A percentile compares a stretch with the other conserved stretches of the same genome.
Evolutionary conservation across 2,329 filamentous ascomycete species (phyloP).

Genomic region (Zarea fungicola): DNA sequence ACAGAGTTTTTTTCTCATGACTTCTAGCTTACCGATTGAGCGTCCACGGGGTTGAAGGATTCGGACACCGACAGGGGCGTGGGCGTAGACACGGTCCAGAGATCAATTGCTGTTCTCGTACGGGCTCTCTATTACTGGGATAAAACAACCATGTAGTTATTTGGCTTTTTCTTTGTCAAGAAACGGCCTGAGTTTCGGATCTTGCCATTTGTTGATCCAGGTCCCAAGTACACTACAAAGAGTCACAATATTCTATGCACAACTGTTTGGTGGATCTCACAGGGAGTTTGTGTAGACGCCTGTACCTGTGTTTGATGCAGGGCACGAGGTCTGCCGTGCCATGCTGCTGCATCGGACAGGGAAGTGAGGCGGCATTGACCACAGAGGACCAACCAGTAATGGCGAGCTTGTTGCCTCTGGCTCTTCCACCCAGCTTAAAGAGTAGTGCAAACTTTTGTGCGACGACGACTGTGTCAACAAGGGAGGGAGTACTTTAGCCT

Average conservation of each 20-base stretch:
- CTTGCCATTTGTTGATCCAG: background rate
- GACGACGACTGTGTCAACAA: conserved; percentile 7
- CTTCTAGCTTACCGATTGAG: conserved; percentile 5
- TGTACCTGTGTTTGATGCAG: conserved; percentile 2
- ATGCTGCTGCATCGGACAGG: background rate
- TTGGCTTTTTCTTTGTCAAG: too few species aligned
- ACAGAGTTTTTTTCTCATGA: background rate
- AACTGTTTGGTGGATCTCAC: conserved; percentile 9
- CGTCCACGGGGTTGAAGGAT: conserved; percentile 8
- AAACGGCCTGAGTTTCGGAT: conserved; percentile 1
- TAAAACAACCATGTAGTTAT: background rate
- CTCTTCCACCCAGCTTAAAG: background rate
- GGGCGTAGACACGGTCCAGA: background rate
- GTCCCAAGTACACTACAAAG: too few species aligned
- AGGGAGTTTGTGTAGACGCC: conserved; percentile 5
- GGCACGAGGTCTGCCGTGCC: background rate
- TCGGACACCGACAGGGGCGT: conserved; percentile 8
- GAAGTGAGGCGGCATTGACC: conserved; percentile 3
- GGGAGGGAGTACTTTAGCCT: conserved; percentile 7
- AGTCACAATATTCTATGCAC: conserved; percentile 11
- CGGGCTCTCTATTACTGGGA: conserved; percentile 5
- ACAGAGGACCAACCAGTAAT: background rate
- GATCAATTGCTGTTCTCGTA: background rate
- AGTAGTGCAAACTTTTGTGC: conserved; percentile 3
- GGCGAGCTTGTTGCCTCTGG: background rate